Evolutionary conservation across 331 rosid genomes (phyloP).

Genomic region (Prunus yedoensis): DNA sequence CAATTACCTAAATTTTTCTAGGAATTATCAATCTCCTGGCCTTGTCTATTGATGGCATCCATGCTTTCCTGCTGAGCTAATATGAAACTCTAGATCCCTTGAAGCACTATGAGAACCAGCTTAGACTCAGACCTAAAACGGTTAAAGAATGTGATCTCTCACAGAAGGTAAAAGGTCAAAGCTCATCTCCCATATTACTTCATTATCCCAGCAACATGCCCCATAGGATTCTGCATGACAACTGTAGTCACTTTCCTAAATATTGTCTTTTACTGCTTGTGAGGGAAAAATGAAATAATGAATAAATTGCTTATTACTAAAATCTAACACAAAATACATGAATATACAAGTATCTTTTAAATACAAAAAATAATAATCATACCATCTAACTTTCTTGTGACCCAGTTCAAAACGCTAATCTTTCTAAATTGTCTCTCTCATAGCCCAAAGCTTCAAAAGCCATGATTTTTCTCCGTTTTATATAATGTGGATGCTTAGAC

Average conservation of each 20-base stretch:
- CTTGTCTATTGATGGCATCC: background rate
- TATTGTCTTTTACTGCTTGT: background rate
- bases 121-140: background rate
- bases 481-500: background rate
- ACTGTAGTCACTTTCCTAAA: background rate
- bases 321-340: background rate
- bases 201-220: background rate
- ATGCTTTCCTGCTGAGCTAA: background rate
- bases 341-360: background rate
- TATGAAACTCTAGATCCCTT: background rate
- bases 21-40: conserved; percentile 7
- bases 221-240: background rate
- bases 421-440: background rate
- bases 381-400: background rate
- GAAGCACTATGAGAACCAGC: background rate
- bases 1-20: background rate
- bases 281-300: background rate
- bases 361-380: background rate
- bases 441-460: background rate
- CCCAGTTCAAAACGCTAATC: background rate
- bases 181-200: background rate
- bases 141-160: background rate
- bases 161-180: background rate
- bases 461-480: background rate
- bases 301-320: background rate